Conservation (phyloP, 768 basidiomycete genomes). For the Trametes elegans region DNA sequence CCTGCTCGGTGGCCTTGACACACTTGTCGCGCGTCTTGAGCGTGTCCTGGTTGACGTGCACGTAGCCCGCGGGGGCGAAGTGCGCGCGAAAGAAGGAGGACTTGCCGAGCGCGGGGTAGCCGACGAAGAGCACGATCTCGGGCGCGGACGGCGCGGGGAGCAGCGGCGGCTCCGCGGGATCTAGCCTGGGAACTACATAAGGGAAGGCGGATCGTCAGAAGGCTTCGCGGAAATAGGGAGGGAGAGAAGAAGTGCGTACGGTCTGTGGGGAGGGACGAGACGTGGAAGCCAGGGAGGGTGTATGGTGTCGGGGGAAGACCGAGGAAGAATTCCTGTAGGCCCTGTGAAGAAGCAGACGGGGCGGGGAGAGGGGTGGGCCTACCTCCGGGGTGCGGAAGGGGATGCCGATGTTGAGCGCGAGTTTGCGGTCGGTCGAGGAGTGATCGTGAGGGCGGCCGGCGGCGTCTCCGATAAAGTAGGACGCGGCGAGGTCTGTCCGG, state of each 20-base stretch:
- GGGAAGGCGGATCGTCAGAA: neutral
- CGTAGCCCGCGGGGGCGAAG: constrained; percentile 67
- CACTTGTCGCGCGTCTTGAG: constrained; percentile 77
- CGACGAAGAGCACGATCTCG: constrained; percentile 62
- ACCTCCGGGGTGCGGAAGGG: constrained; percentile 87
- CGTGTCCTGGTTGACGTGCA: constrained; percentile 86
- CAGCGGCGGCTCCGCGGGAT: constrained; percentile 50
- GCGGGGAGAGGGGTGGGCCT: constrained; percentile 7
- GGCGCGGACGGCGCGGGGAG: constrained; percentile 30
- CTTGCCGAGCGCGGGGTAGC: constrained; percentile 72
- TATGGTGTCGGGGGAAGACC: constrained; percentile 40
- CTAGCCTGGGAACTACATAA: constrained; percentile 47
- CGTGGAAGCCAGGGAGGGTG: constrained; percentile 68
- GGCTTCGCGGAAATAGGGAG: neutral
- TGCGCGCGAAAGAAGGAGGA: constrained; percentile 71
- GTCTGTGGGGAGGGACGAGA: constrained; percentile 42
- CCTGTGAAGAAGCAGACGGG: neutral
- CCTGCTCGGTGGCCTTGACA: constrained; percentile 56
- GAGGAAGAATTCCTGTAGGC: constrained; percentile 75
- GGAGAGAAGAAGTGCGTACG: constrained; percentile 12
- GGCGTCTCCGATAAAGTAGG: constrained; percentile 89
- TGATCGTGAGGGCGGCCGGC: constrained; percentile 81
- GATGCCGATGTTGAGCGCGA: constrained; percentile 73
- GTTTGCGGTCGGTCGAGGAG: constrained; percentile 81
- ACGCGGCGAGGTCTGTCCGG: constrained; percentile 56